phyloP scores from a whole-genome alignment of 345 rosid species.

The Syzygium grande region DNA sequence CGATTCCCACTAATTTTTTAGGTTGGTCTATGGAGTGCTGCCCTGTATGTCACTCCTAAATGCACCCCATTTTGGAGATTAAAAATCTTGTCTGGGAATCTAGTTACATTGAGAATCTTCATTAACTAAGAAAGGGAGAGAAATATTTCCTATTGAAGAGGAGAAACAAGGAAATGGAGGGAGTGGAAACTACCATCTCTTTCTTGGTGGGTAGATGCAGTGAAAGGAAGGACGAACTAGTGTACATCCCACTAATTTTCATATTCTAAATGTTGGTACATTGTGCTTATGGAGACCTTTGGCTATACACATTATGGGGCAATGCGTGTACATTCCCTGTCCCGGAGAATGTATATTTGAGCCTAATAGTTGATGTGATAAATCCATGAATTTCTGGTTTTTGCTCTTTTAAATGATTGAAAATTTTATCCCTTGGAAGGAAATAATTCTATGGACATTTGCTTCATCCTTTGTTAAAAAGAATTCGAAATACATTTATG shows the following conservation, averaged over 20 bases:
- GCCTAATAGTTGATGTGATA: neutral
- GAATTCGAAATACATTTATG: neutral
- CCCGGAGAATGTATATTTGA: neutral
- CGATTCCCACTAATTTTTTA: neutral
- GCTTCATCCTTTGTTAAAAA: neutral
- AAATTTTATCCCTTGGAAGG: neutral
- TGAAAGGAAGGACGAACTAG: neutral
- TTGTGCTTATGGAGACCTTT: neutral
- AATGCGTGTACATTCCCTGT: neutral
- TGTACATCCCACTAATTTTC: neutral
- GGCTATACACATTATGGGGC: neutral
- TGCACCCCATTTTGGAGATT: neutral
- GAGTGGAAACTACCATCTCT: neutral
- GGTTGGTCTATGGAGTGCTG: neutral
- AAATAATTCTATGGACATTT: neutral
- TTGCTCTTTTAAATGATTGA: neutral
- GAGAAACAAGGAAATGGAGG: neutral
- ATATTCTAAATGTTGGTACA: neutral
- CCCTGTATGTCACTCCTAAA: neutral
- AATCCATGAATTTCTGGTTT: neutral
- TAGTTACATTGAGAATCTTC: neutral
- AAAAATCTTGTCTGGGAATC: neutral
- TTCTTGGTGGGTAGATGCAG: neutral
- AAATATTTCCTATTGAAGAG: neutral
- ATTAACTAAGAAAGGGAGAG: neutral